These are phyloP conservation scores for Salisapilia sapeloensis DNA, from an alignment of 352 stramenopile genomes.

Conservation along the genomic window DNA sequence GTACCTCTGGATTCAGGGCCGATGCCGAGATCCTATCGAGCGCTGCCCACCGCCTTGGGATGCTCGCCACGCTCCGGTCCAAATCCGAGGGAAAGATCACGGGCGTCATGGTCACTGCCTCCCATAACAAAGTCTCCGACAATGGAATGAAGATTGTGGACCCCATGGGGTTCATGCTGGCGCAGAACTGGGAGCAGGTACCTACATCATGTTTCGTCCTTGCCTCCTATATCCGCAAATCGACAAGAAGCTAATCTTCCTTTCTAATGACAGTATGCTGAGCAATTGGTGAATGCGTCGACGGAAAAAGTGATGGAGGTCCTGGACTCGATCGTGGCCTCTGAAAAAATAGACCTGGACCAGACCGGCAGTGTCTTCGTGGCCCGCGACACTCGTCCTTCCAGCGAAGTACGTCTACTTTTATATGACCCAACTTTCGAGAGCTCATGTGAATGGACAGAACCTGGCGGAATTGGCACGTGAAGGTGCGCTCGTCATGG, in stretches of 20 bases:
- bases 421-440: not conserved
- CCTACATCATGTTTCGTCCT: not conserved
- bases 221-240: not conserved
- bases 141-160: slow-evolving; percentile 93
- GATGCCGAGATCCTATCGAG: slow-evolving; percentile 77
- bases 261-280: slow-evolving; percentile 28
- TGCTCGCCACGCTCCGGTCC: slow-evolving; percentile 64
- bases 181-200: slow-evolving; percentile 75
- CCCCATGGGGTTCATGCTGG: slow-evolving; percentile 86
- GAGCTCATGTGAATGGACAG: not conserved
- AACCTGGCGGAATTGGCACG: slow-evolving; percentile 78
- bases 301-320: slow-evolving; percentile 75
- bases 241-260: slow-evolving; percentile 1
- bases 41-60: slow-evolving; percentile 88
- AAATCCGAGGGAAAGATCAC: slow-evolving; percentile 70
- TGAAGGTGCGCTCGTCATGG: slow-evolving; percentile 77
- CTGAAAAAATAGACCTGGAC: slow-evolving; percentile 73
- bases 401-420: slow-evolving; percentile 26
- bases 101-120: slow-evolving; percentile 91
- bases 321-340: slow-evolving; percentile 43
- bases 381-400: slow-evolving; percentile 86
- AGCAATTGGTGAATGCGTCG: slow-evolving; percentile 63
- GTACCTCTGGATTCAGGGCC: slow-evolving; percentile 92
- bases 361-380: slow-evolving; percentile 78
- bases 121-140: slow-evolving; percentile 84